These are phyloP conservation scores for Novakomyces olei DNA, from an alignment of 805 yeast species.

Conservation along the genomic window DNA sequence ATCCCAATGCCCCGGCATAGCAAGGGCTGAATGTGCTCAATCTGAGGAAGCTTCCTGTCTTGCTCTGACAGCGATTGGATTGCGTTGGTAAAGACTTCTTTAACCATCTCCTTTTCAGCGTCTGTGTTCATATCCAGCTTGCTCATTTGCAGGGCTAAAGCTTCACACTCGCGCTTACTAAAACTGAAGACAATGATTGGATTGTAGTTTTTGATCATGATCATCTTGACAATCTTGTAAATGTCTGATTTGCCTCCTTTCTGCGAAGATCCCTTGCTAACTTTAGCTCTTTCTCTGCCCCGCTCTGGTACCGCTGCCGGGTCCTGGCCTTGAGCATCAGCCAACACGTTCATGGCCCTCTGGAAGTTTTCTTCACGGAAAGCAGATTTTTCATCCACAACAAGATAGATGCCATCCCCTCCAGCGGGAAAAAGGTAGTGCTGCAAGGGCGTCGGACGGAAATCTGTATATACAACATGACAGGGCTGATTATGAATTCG, in stretches of 20 bases:
- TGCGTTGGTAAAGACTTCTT: slow-evolving; percentile 80
- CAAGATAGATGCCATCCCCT: slow-evolving; percentile 92
- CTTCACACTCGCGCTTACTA: slow-evolving; percentile 89
- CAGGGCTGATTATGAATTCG: slow-evolving; percentile 90
- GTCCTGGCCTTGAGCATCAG: slow-evolving; percentile 67
- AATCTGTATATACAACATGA: slow-evolving; percentile 94
- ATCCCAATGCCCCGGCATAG: slow-evolving; percentile 92
- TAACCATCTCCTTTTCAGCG: slow-evolving; percentile 77
- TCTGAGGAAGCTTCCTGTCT: slow-evolving; percentile 85
- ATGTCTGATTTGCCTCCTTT: slow-evolving; percentile 57
- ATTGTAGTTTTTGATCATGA: slow-evolving; percentile 85
- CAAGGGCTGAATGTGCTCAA: slow-evolving; percentile 71
- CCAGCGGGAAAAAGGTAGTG: slow-evolving; percentile 96
- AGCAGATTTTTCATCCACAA: slow-evolving; percentile 88
- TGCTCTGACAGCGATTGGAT: slow-evolving; percentile 68
- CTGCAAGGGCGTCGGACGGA: slow-evolving; percentile 96
- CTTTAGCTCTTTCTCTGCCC: no score
- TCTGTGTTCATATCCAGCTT: slow-evolving; percentile 84
- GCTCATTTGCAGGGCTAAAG: slow-evolving; percentile 83
- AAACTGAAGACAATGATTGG: slow-evolving; percentile 98
- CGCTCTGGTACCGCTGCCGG: slow-evolving; percentile 30
- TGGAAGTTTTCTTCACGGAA: slow-evolving; percentile 96
- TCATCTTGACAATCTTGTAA: slow-evolving; percentile 82
- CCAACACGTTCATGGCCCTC: slow-evolving; percentile 88
- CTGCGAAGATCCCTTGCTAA: slow-evolving; percentile 58